Base-by-base conservation (phyloP, 2,329 filamentous ascomycete genomes). In the Paecilomyces niveus region DNA sequence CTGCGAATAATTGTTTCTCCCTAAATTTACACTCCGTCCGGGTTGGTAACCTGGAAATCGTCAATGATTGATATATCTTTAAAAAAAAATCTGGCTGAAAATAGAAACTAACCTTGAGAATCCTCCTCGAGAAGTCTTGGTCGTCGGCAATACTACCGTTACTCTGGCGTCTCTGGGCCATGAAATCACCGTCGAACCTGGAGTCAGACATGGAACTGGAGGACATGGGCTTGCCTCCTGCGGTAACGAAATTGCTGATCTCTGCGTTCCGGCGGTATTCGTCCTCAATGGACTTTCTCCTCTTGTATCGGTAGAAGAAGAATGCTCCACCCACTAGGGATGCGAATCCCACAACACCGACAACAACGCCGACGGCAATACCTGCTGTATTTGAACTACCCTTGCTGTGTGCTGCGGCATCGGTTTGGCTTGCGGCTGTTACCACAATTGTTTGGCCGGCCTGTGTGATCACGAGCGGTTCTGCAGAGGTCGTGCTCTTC, bases 101-200 rank as follows among this genome's bases (percentile, higher is more conserved):
- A n/a, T 18, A 45, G 54, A 32, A 53, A 78, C 84, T 65, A 83
- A 96, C 93, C 86, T 95, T 90, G 71, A 97, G 84, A 76, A 97
- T 97, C 78, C 90, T 89, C 78, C 93, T 86, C 62, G 93, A 97
- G 78, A 96, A 97, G 74, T 97, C 93, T 76, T 96, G 87, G 76
- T 97, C 95, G 74, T 97, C 93, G 56, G 92, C 93, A 74, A 97
- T 97, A 75, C 92, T 97, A 66, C 93, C 93, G 69, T 94, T 90
- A 76, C 93, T 97, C 78, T 93, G 84, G 75, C 92, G 85, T 70
- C 91, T 83, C 66, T 92, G 85, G 59, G 88, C 87, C 83, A 95
- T 87, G 63, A 92, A 84, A 58, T 82, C 87, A 7, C 92, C 91
- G 64, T 97, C 93, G 58, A 97, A 85, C 57, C 93, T 86, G 50